Evolutionary conservation across 192 early-diverging fungal genomes (phyloP).

Genomic region (Coemansia furcata): DNA sequence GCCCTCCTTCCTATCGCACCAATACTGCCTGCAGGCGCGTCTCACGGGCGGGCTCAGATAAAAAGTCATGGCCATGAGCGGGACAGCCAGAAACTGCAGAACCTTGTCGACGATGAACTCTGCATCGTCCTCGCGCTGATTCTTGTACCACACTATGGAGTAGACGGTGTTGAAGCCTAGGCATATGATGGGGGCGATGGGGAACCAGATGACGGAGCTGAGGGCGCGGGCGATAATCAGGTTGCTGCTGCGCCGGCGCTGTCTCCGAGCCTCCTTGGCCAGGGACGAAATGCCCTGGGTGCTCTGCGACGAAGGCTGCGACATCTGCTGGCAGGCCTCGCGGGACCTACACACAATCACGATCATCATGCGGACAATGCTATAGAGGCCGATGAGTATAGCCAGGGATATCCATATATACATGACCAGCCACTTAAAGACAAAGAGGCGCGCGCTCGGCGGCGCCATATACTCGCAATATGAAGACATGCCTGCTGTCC

Average conservation of each 20-base stretch:
- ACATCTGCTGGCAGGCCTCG: conserved; percentile 8
- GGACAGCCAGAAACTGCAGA: conserved; percentile 33
- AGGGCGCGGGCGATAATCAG: conserved; percentile 20
- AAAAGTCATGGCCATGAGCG: conserved; percentile 29
- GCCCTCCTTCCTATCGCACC: conserved; percentile 5
- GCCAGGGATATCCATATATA: conserved; percentile 32
- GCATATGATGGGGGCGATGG: conserved; percentile 26
- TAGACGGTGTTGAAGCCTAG: conserved; percentile 31
- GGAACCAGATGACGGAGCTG: conserved; percentile 38
- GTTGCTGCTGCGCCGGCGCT: conserved; percentile 17
- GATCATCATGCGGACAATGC: conserved; percentile 12
- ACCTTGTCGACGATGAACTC: conserved; percentile 22
- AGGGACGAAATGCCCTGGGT: background rate
- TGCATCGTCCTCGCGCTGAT: background rate
- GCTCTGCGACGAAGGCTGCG: background rate
- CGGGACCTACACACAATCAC: conserved; percentile 6
- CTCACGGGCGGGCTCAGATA: conserved; percentile 32
- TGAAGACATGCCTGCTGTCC: conserved; percentile 10
- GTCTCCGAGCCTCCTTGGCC: conserved; percentile 10
- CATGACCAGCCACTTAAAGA: conserved; percentile 42
- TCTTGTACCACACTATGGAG: conserved; percentile 24
- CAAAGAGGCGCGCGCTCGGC: conserved; percentile 21
- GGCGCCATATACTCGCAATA: conserved; percentile 21
- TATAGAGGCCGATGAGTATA: conserved; percentile 12
- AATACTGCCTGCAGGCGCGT: conserved; percentile 17